Percentiles rank a stretch among this genome's conserved stretches.
Conservation (phyloP, 192 early-diverging fungal species). For the Entophlyctis luteolus region DNA sequence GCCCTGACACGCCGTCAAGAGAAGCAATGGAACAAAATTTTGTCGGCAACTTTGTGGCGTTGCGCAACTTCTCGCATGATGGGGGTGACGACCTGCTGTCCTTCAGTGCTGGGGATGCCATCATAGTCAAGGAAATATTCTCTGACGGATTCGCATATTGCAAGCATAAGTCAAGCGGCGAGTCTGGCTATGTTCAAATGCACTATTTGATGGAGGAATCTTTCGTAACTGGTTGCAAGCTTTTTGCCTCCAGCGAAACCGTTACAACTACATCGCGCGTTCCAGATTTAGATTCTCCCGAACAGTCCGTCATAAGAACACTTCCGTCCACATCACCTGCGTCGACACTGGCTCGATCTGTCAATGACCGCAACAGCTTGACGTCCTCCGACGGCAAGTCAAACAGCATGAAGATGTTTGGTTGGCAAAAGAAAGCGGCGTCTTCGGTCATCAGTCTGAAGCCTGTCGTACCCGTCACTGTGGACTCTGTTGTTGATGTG, state of each 20-base stretch:
- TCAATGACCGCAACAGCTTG: not conserved
- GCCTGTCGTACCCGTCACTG: not conserved
- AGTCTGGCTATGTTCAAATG: not conserved
- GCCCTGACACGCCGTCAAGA: not conserved
- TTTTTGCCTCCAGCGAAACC: not conserved
- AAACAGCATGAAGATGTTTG: not conserved
- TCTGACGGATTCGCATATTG: not conserved
- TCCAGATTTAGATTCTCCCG: not conserved
- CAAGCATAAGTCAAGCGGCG: not conserved
- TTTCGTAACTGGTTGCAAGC: not conserved
- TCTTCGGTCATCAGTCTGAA: constrained; percentile 10
- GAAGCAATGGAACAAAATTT: not conserved
- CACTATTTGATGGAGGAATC: not conserved
- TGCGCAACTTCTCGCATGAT: not conserved
- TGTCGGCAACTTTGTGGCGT: not conserved
- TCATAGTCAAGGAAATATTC: not conserved
- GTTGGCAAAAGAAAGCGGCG: not conserved
- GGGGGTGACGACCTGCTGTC: not conserved
- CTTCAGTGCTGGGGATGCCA: not conserved
- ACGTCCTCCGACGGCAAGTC: not conserved
- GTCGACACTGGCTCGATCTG: not conserved
- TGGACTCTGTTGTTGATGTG: constrained; percentile 14
- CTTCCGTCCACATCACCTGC: not conserved
- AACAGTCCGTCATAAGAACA: constrained; percentile 1
- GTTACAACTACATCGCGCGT: not conserved